Evolutionary conservation across 495 filamentous ascomycete genomes (phyloP).

Genomic region (Rhizodiscina lignyota): DNA sequence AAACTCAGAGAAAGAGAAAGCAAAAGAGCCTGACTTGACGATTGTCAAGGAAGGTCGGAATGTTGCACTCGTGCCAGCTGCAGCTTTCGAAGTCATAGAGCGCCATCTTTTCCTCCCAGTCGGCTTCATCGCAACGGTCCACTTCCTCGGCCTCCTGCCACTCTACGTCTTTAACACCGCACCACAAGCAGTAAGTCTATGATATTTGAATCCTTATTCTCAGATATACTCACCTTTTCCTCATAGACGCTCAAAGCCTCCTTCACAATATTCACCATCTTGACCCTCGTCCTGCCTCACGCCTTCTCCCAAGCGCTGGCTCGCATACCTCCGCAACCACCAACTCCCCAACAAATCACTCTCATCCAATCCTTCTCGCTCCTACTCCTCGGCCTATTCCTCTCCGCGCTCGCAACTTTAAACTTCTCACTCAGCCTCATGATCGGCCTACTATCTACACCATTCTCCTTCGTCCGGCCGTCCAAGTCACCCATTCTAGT

Average conservation of each 20-base stretch:
- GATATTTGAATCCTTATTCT: too few relatives aligned
- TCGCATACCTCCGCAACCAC: conserved; percentile 30
- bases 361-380: conserved; percentile 86
- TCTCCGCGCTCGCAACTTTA: conserved; percentile 83
- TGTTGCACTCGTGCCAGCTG: conserved; percentile 20
- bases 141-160: conserved; percentile 67
- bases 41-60: conserved; percentile 15
- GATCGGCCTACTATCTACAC: conserved; percentile 59
- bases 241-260: neutral
- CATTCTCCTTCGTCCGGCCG: conserved; percentile 54
- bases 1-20: neutral
- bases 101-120: conserved; percentile 66
- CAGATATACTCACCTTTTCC: too few relatives aligned
- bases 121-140: conserved; percentile 48
- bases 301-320: conserved; percentile 40
- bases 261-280: conserved; percentile 29
- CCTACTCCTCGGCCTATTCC: conserved; percentile 74
- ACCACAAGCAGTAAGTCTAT: too few relatives aligned
- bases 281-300: conserved; percentile 42
- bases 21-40: conserved; percentile 11
- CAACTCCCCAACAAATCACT: conserved; percentile 47
- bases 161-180: conserved; percentile 63
- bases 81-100: conserved; percentile 11
- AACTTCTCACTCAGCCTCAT: conserved; percentile 90
- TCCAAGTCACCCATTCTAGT: neutral